Conservation (phyloP, 805 yeast genomes). For the Barnettozyma sucrosica region DNA sequence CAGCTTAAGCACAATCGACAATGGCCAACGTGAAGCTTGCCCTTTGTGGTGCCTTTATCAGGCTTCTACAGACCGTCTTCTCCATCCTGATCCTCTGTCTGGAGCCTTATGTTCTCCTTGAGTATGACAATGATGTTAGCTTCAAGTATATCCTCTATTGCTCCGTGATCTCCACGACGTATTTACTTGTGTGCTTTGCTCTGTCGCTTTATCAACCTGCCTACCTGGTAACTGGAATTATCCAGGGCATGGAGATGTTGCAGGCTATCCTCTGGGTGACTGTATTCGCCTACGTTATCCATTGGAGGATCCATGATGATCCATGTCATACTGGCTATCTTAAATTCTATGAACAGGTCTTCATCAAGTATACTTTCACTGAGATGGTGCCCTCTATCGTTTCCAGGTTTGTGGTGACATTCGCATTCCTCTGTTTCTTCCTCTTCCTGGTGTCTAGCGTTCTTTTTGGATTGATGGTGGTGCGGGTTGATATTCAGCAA, state of each 20-base stretch:
- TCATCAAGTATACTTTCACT: background rate
- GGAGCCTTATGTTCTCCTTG: background rate
- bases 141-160: background rate
- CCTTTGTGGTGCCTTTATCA: conserved; percentile 1
- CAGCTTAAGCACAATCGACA: background rate
- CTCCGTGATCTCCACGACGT: conserved; percentile 1
- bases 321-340: background rate
- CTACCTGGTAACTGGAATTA: background rate
- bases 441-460: background rate
- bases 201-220: background rate
- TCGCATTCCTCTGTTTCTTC: background rate
- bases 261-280: background rate
- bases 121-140: background rate
- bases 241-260: background rate
- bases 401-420: background rate
- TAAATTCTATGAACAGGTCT: background rate
- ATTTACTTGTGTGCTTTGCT: background rate
- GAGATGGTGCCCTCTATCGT: background rate
- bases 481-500: background rate
- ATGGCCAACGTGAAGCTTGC: conserved; percentile 2
- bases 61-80: background rate
- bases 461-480: background rate
- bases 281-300: background rate
- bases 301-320: background rate
- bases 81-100: background rate